phyloP scores from a whole-genome alignment of 2,329 filamentous ascomycete genomes.

The Arthrobotrys pseudoclavata region DNA sequence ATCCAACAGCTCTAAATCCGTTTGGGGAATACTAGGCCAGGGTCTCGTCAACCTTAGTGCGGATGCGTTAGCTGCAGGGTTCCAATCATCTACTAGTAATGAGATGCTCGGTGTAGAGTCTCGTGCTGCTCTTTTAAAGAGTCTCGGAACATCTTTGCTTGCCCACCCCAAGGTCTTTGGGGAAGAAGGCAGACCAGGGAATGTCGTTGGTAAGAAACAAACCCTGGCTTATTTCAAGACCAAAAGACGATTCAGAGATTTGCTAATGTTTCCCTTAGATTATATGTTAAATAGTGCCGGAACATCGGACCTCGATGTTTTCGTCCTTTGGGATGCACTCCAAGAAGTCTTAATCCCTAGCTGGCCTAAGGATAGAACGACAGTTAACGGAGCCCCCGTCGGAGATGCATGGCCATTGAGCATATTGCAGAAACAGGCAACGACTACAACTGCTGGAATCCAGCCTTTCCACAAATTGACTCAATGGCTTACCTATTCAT shows the following conservation, averaged over 20 bases:
- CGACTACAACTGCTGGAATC: conserved; percentile 64
- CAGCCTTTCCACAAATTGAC: conserved; percentile 92
- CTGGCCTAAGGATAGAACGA: conserved; percentile 88
- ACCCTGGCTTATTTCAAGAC: not conserved
- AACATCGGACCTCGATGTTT: conserved; percentile 85
- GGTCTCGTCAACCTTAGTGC: conserved; percentile 71
- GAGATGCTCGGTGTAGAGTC: conserved; percentile 69
- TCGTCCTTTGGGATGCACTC: conserved; percentile 89
- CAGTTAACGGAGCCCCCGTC: conserved; percentile 87
- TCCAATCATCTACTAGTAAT: conserved; percentile 69
- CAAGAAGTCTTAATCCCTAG: conserved; percentile 88
- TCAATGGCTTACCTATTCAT: conserved; percentile 93
- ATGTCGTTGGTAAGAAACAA: conserved; percentile 38
- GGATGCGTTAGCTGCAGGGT: conserved; percentile 65
- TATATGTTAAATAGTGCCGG: conserved; percentile 83
- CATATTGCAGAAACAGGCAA: conserved; percentile 74
- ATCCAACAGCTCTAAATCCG: conserved; percentile 81
- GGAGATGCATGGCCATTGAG: conserved; percentile 95
- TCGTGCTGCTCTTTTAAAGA: conserved; percentile 82
- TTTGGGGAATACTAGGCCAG: conserved; percentile 82
- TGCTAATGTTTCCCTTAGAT: conserved; percentile 80
- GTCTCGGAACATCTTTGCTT: conserved; percentile 95
- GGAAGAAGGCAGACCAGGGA: conserved; percentile 29
- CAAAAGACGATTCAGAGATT: conserved; percentile 65
- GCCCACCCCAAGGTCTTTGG: conserved; percentile 33